These are phyloP conservation scores for Bryoglossum gracile DNA, from an alignment of 495 filamentous ascomycete genomes.

Conservation along the genomic window DNA sequence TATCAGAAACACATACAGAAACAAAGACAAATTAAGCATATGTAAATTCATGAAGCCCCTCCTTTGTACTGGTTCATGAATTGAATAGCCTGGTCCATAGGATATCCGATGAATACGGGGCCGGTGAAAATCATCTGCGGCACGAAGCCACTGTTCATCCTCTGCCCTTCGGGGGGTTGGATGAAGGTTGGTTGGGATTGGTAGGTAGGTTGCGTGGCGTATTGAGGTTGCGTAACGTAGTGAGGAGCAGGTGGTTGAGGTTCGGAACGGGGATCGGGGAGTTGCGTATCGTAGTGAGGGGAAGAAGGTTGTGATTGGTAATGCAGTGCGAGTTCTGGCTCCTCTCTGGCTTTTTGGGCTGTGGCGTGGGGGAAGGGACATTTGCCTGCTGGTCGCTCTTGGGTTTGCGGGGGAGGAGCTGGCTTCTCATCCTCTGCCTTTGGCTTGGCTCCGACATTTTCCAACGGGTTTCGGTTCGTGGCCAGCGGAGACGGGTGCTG, in stretches of 20 bases:
- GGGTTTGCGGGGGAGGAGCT: conserved; percentile 2
- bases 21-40: too few species aligned
- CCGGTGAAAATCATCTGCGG: conserved; percentile 75
- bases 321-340: neutral
- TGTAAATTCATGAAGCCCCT: too few species aligned
- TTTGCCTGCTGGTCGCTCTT: conserved; percentile 10
- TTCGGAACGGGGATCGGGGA: neutral
- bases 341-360: neutral
- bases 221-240: too few species aligned
- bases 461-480: conserved; percentile 30
- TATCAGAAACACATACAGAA: too few species aligned
- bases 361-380: conserved; percentile 13
- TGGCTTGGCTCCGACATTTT: conserved; percentile 46
- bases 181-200: conserved; percentile 19
- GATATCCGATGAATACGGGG: conserved; percentile 84
- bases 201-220: conserved; percentile 1
- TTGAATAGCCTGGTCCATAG: conserved; percentile 65
- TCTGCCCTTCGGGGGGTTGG: conserved; percentile 8
- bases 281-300: neutral
- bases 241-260: too few species aligned
- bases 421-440: conserved; percentile 36
- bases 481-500: conserved; percentile 38
- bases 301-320: conserved; percentile 3
- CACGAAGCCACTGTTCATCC: conserved; percentile 4
- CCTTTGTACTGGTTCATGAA: conserved; percentile 52